A percentile compares a stretch with the other conserved stretches of the same genome.
Evolutionary conservation across 371 early-diverging fungal species (phyloP).

Genomic region (Choanephora cucurbitarum): DNA sequence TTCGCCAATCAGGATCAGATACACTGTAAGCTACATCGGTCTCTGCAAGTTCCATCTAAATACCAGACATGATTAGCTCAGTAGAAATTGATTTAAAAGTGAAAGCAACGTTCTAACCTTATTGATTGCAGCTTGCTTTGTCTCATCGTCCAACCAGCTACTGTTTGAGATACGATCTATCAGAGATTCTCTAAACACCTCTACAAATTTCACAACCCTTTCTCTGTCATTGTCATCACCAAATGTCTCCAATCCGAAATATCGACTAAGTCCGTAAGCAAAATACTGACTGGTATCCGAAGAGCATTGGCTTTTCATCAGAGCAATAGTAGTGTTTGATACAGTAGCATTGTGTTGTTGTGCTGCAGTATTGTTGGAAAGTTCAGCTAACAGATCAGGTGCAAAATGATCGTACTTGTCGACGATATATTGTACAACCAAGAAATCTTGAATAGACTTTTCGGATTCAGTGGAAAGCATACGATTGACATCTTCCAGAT

Average conservation of each 20-base stretch:
- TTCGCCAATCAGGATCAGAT: slow-evolving; percentile 43
- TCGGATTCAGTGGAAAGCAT: neutral
- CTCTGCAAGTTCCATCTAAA: slow-evolving; percentile 26
- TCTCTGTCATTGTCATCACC: slow-evolving; percentile 35
- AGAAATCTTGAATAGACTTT: neutral
- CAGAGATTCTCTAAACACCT: slow-evolving; percentile 30
- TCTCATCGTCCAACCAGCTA: slow-evolving; percentile 56
- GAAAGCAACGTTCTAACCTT: slow-evolving; percentile 28
- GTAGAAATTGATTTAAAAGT: neutral
- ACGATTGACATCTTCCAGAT: neutral
- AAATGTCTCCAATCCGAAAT: slow-evolving; percentile 19
- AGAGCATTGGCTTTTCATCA: too few species aligned
- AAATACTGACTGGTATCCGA: too few species aligned
- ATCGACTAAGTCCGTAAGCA: too few species aligned
- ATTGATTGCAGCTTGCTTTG: slow-evolving; percentile 42
- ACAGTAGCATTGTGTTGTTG: too few species aligned
- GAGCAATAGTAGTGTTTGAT: too few species aligned
- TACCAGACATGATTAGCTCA: neutral
- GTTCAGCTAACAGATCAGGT: too few species aligned
- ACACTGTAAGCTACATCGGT: slow-evolving; percentile 53
- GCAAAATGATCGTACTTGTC: too few species aligned
- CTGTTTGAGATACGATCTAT: slow-evolving; percentile 38
- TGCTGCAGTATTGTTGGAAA: too few species aligned
- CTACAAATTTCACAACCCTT: slow-evolving; percentile 32
- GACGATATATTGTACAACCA: neutral